phyloP scores from a whole-genome alignment of 73 alveolate species.

The Paramecium tetraurelia region DNA sequence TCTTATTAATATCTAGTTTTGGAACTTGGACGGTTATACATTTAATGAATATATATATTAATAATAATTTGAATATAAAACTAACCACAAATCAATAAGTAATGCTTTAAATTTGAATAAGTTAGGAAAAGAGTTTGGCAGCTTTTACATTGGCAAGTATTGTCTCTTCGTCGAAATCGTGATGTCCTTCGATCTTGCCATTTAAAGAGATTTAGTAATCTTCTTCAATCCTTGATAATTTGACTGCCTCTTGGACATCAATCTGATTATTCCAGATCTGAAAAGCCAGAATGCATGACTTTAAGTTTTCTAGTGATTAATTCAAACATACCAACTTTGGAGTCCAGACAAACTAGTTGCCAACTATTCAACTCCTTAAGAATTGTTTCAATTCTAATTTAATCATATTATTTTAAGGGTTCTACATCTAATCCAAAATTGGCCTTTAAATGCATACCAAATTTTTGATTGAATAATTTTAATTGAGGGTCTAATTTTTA shows the following conservation, averaged over 20 bases:
- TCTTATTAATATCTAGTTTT: conserved; percentile 21
- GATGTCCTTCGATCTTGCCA: conserved; percentile 40
- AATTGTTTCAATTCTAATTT: not conserved
- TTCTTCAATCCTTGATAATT: conserved; percentile 51
- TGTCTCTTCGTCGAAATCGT: conserved; percentile 43
- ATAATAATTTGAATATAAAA: not conserved
- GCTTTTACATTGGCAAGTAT: not conserved
- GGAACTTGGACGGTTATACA: conserved; percentile 51
- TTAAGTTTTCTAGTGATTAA: not conserved
- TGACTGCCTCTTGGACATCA: not conserved
- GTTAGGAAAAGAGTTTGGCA: conserved; percentile 9
- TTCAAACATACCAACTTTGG: not conserved
- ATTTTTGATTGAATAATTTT: conserved; percentile 9
- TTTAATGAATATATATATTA: not conserved
- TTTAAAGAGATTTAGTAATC: conserved; percentile 11
- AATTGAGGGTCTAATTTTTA: conserved; percentile 36
- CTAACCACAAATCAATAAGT: not conserved
- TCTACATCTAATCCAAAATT: not conserved
- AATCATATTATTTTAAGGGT: not conserved
- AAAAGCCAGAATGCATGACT: conserved; percentile 39
- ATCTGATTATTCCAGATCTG: not conserved
- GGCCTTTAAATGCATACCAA: not conserved
- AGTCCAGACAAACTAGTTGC: conserved; percentile 15
- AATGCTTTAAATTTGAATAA: not conserved
- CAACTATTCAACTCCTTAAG: conserved; percentile 1